Conservation (phyloP, 2,329 filamentous ascomycete genomes). For the Periconia sp. region DNA sequence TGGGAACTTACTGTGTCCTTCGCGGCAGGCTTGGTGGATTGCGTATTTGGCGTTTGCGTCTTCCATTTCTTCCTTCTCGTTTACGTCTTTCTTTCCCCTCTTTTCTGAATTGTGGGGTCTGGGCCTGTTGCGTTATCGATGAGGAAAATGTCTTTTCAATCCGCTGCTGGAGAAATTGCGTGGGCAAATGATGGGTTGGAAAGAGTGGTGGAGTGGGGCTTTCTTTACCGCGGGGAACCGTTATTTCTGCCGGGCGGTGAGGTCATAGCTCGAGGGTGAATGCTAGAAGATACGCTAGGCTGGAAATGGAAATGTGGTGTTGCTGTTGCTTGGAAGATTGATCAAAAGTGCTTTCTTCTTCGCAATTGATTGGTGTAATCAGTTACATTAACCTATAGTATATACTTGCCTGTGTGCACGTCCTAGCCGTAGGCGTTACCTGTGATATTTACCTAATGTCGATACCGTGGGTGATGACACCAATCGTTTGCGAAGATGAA, state of each 20-base stretch:
- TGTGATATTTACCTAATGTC: too few species aligned
- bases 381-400: too few species aligned
- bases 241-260: neutral
- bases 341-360: too few species aligned
- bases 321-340: too few species aligned
- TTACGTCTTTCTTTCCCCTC: neutral
- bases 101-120: neutral
- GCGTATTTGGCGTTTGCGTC: constrained; percentile 65
- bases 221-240: neutral
- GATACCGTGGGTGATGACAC: too few species aligned
- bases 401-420: too few species aligned
- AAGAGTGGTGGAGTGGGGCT: neutral
- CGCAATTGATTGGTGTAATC: too few species aligned
- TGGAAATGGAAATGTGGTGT: too few species aligned
- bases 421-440: too few species aligned
- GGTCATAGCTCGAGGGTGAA: neutral
- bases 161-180: neutral
- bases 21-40: constrained; percentile 82
- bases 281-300: neutral
- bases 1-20: constrained; percentile 70
- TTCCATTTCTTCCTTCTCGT: constrained; percentile 15
- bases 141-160: too few species aligned
- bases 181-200: neutral
- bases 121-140: too few species aligned
- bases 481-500: too few species aligned